Percentiles rank a stretch among this genome's conserved stretches.
Evolutionary conservation across 768 basidiomycete genomes (phyloP).

Genomic region (Serendipita sp.): DNA sequence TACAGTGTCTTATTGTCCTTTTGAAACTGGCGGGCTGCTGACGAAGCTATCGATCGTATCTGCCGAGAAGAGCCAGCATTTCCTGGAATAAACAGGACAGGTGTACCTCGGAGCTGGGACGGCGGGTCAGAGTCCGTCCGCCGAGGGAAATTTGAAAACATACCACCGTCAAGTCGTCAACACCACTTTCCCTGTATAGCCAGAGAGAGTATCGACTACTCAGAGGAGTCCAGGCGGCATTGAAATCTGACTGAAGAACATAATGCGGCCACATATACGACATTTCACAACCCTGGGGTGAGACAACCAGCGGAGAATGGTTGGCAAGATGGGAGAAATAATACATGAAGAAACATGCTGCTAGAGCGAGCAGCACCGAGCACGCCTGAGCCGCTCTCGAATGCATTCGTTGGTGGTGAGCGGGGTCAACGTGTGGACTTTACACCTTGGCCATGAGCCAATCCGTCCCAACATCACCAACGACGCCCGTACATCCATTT

Average conservation of each 20-base stretch:
- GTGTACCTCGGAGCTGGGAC: slow-evolving; percentile 35
- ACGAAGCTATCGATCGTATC: slow-evolving; percentile 87
- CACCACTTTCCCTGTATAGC: slow-evolving; percentile 72
- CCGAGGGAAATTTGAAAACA: slow-evolving; percentile 21
- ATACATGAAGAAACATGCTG: not conserved
- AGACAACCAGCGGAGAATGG: slow-evolving; percentile 21
- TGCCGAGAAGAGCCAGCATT: slow-evolving; percentile 93
- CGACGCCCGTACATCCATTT: slow-evolving; percentile 25
- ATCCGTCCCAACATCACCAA: not conserved
- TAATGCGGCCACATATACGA: slow-evolving; percentile 93
- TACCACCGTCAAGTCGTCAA: slow-evolving; percentile 51
- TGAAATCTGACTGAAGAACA: slow-evolving; percentile 49
- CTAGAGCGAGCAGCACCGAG: not conserved
- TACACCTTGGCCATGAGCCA: slow-evolving; percentile 5
- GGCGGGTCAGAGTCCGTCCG: not conserved
- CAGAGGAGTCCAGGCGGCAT: slow-evolving; percentile 53
- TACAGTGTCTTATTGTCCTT: slow-evolving; percentile 35
- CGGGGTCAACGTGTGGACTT: not conserved
- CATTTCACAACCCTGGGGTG: slow-evolving; percentile 90
- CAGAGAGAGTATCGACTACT: slow-evolving; percentile 67
- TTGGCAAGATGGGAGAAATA: slow-evolving; percentile 1
- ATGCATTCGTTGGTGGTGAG: not conserved
- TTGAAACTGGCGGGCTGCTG: slow-evolving; percentile 67
- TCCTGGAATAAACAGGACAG: slow-evolving; percentile 94
- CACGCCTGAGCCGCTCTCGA: not conserved